Percentiles rank a stretch among this genome's conserved stretches.
Conservation (phyloP, 2,329 filamentous ascomycete genomes). For the Kalaharituber pfeilii region DNA sequence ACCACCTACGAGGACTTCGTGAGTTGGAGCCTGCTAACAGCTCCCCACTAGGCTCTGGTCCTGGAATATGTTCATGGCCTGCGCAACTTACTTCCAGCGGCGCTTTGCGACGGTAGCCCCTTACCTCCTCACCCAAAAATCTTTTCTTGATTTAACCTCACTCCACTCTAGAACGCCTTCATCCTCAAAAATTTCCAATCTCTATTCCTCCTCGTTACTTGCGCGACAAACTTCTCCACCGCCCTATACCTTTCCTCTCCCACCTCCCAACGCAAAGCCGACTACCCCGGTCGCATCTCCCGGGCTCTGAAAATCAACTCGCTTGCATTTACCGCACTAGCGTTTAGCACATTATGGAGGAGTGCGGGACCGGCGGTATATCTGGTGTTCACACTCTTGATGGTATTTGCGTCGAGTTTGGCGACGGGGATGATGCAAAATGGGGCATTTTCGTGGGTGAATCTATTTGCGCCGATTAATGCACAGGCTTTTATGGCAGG, state of each 20-base stretch:
- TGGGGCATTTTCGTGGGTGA: constrained; percentile 79
- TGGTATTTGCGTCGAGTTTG: constrained; percentile 62
- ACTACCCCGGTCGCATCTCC: constrained; percentile 75
- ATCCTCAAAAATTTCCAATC: constrained; percentile 74
- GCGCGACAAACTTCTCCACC: constrained; percentile 58
- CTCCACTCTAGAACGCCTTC: constrained; percentile 34
- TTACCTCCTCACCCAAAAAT: too few species aligned
- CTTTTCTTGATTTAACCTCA: not conserved
- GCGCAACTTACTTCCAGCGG: constrained; percentile 41
- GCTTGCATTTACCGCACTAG: constrained; percentile 57
- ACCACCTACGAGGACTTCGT: not conserved
- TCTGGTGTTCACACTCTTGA: constrained; percentile 62
- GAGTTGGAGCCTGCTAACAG: not conserved
- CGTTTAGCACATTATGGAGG: constrained; percentile 59
- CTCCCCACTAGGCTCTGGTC: constrained; percentile 15
- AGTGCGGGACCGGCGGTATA: constrained; percentile 47
- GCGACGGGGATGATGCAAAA: constrained; percentile 82
- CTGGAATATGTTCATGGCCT: constrained; percentile 94
- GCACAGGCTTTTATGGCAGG: constrained; percentile 94
- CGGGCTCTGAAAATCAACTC: constrained; percentile 59
- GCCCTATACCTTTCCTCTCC: constrained; percentile 46
- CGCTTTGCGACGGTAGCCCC: constrained; percentile 14
- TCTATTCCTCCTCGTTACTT: constrained; percentile 71
- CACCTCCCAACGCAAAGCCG: constrained; percentile 62
- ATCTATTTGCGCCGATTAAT: constrained; percentile 75